These are phyloP conservation scores for Umbelopsis isabellina DNA, from an alignment of 192 early-diverging fungal genomes.

Conservation along the genomic window DNA sequence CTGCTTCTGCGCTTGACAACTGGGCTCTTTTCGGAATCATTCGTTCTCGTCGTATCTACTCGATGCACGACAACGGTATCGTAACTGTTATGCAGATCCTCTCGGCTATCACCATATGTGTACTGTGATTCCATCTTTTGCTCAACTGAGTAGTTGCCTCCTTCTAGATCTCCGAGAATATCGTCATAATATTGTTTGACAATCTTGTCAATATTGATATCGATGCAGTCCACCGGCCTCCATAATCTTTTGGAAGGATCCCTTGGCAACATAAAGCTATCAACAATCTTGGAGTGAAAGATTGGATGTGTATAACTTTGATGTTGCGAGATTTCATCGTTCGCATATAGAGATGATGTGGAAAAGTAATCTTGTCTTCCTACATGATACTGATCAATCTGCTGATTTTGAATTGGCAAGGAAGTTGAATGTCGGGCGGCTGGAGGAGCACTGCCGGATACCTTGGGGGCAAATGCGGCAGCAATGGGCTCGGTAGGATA, in stretches of 20 bases:
- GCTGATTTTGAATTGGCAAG: not conserved
- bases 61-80: conserved; percentile 4
- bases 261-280: conserved; percentile 8
- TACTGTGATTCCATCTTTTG: not conserved
- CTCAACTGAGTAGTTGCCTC: not conserved
- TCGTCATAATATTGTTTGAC: conserved; percentile 9
- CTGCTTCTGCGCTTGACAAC: not conserved
- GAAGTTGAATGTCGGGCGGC: not conserved
- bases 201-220: not conserved
- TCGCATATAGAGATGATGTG: not conserved
- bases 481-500: too few relatives aligned
- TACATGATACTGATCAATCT: not conserved
- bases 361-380: not conserved
- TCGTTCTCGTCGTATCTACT: conserved; percentile 5
- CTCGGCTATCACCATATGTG: not conserved
- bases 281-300: not conserved
- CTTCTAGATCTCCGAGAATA: not conserved
- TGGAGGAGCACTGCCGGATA: conserved; percentile 4
- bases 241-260: not conserved
- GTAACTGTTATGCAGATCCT: not conserved
- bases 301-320: conserved; percentile 1
- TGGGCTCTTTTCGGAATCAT: not conserved
- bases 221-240: not conserved
- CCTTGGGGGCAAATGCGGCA: not conserved
- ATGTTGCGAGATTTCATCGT: not conserved